phyloP scores from a whole-genome alignment of 1,139 yeast genomes.

The Hyphopichia pseudoburtonii region DNA sequence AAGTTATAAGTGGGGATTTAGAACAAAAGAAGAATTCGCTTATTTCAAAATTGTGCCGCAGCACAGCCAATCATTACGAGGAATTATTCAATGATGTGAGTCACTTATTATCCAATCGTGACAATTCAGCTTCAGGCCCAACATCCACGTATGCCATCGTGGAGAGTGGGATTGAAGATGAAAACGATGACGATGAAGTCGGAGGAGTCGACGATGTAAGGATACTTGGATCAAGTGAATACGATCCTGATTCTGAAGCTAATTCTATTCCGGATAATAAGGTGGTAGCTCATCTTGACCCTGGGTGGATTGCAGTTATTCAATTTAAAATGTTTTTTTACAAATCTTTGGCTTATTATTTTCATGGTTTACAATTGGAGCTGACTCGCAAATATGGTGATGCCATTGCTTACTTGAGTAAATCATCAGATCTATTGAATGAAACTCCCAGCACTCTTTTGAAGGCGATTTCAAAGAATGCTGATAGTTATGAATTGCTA shows the following conservation, averaged over 20 bases:
- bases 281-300: slow-evolving; percentile 45
- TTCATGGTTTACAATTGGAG: slow-evolving; percentile 53
- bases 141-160: slow-evolving; percentile 18
- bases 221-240: slow-evolving; percentile 11
- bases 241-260: slow-evolving; percentile 12
- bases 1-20: slow-evolving; percentile 51
- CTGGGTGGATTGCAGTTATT: slow-evolving; percentile 42
- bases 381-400: slow-evolving; percentile 63
- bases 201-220: slow-evolving; percentile 12
- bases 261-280: slow-evolving; percentile 38
- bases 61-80: slow-evolving; percentile 58
- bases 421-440: slow-evolving; percentile 44
- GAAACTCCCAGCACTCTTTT: slow-evolving; percentile 26
- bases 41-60: slow-evolving; percentile 68
- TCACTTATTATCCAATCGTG: slow-evolving; percentile 22
- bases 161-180: slow-evolving; percentile 15
- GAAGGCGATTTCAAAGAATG: slow-evolving; percentile 27
- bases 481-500: slow-evolving; percentile 34
- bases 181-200: slow-evolving; percentile 13
- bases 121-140: slow-evolving; percentile 9
- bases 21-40: slow-evolving; percentile 60
- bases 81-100: slow-evolving; percentile 42
- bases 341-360: slow-evolving; percentile 46
- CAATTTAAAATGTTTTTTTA: slow-evolving; percentile 52
- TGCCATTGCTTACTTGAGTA: slow-evolving; percentile 66